Evolutionary conservation across 192 early-diverging fungal species (phyloP).

Genomic region (Coemansia sp.): DNA sequence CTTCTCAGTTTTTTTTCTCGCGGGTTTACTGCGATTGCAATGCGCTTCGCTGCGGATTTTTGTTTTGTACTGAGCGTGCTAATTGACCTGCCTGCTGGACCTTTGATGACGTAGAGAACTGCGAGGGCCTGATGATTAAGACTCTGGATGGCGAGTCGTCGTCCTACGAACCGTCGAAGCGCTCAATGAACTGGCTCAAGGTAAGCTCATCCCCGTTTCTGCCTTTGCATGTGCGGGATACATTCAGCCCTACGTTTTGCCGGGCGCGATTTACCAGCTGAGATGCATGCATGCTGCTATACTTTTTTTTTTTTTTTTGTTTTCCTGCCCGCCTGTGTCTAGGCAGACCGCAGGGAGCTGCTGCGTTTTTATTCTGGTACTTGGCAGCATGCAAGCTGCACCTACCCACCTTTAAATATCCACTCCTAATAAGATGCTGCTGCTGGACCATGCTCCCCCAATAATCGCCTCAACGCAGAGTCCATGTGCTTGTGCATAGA

Average conservation of each 20-base stretch:
- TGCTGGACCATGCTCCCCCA: neutral
- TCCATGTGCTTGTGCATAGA: slow-evolving; percentile 33
- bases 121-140: slow-evolving; percentile 99
- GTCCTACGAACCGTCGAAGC: slow-evolving; percentile 94
- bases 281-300: neutral
- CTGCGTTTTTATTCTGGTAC: too few relatives aligned
- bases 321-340: neutral
- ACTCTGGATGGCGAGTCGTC: slow-evolving; percentile 83
- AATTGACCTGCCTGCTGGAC: slow-evolving; percentile 56
- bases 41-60: slow-evolving; percentile 7
- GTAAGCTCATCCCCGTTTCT: slow-evolving; percentile 48
- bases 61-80: slow-evolving; percentile 49
- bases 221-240: neutral
- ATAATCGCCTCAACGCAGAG: neutral
- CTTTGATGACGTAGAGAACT: slow-evolving; percentile 76
- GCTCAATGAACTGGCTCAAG: slow-evolving; percentile 99
- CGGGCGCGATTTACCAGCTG: slow-evolving; percentile 3
- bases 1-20: slow-evolving; percentile 5
- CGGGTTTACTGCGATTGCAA: slow-evolving; percentile 1
- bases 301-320: neutral
- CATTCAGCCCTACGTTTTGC: neutral
- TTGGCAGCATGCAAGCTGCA: neutral
- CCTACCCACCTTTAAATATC: neutral
- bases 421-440: too few relatives aligned
- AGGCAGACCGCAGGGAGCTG: too few relatives aligned